Evolutionary conservation across 139 green algal species (phyloP), one percentile per base, ranked within the genome.

Genomic region (Chlorella sp.): DNA sequence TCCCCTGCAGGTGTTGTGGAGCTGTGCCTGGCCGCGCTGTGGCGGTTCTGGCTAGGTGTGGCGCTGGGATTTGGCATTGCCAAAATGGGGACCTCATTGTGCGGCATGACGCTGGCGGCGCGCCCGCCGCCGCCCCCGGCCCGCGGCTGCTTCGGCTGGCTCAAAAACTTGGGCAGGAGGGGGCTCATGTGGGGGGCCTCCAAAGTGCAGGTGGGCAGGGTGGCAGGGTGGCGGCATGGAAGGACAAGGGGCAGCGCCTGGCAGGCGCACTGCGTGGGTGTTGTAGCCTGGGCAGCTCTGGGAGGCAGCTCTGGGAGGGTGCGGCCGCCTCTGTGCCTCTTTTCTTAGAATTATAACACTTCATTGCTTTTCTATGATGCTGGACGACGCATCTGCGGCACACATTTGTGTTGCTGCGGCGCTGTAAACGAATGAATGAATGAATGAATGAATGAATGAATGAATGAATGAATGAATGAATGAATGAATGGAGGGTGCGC

Each of bases 61-160:
- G 88, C 88, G 28, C 79, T 89, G 0, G 88, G 88, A 0, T 89
- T 91, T 40, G 88, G 88, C 30, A 21, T 91, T 30, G 61, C 81
- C 28, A 91, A 91, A 42, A 89, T 81, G 68, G 88, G 88, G 16
- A 91, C 78, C 36, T 89, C 61, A 57, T 37, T 91, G 66, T 69
- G 60, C 60, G 88, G 88, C 61, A 87, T 87, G 83, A 87, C 83
- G 36, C 83, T 87, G 83, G 83, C 83, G 14, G 61, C 64, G 64
- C 83, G 83, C 32, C 83, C 83, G 64, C 83, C 83, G 83, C 83
- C 83, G 64, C 83, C 83, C 7, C 83, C 83, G 1, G 61, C 83
- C 4, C 71, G 85, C 69, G 71, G 71, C 42, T 89, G 85, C 85
- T 82, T 84, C n/a, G 86, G 86, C 53, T 82, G 86, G 73, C 60